Evolutionary conservation across 2,329 filamentous ascomycete species (phyloP), one percentile per base, ranked within the genome.

Genomic region (Pseudocercospora fuligena): DNA sequence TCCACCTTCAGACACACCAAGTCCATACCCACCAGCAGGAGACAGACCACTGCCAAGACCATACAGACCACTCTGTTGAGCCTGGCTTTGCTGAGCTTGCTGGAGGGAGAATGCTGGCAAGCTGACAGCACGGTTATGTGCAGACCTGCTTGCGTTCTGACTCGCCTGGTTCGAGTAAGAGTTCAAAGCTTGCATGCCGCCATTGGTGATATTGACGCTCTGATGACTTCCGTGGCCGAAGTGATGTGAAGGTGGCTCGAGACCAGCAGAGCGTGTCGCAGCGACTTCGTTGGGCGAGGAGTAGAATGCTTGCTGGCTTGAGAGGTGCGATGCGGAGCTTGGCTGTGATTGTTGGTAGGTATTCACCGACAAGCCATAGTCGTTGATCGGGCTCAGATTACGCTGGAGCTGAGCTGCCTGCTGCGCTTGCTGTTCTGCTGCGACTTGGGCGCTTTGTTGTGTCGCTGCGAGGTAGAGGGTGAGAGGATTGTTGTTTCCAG

Each of bases 241-340:
- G 69, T 84, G 81, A 25, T 61, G 65, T 6, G 71, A 71, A 33
- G 73, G 73, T 1, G 72, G 68, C 31, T 78, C 77, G 58, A 78
- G 74, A 36, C 73, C 75, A 53, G 72, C 65, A 43, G 75, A 73
- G 12, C 72, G 67, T 12, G 71, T 70, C 25, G 70, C 66, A 1
- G 86, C 86, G 27, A 88, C 85, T 29, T 89, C 89, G 68, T 90
- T 90, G 69, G 83, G 82, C 21, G 82, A 82, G 67, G 90, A 91
- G 77, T 94, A 97, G 70, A 97, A 85, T 7, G 92, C 89, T 79
- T 97, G 93, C 76, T 95, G 92, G 36, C 88, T 89, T 72, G 93
- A 85, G 27, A 70, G 62, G 47, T 69, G 68, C 47, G 88, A 86
- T 51, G 69, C 63, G 51, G 69, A 65, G 58, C 54, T 65, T 66